phyloP scores from a whole-genome alignment of 1,284 basidiomycete species.

The Ustilago xerochloae region DNA sequence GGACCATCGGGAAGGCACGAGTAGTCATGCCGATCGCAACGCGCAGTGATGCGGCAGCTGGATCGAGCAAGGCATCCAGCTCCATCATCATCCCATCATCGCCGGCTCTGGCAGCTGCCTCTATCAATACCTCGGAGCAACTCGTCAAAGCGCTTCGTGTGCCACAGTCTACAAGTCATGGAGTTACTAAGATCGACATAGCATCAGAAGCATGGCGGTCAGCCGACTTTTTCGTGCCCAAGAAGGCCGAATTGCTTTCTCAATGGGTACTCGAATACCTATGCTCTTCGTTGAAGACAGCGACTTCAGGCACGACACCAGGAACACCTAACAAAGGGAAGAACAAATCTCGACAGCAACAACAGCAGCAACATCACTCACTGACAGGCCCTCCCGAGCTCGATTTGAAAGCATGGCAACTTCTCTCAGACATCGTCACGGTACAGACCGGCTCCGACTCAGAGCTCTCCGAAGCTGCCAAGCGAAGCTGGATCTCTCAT shows the following conservation, averaged over 20 bases:
- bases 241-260: constrained; percentile 53
- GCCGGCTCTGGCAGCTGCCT: constrained; percentile 30
- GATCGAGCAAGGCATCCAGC: background rate
- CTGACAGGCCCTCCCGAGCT: constrained; percentile 12
- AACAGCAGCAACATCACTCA: background rate
- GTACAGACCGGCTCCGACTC: constrained; percentile 14
- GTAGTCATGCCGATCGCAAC: constrained; percentile 8
- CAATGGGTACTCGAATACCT: constrained; percentile 50
- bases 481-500: constrained; percentile 41
- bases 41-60: constrained; percentile 1
- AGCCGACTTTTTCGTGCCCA: constrained; percentile 37
- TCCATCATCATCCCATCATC: background rate
- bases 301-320: constrained; percentile 5
- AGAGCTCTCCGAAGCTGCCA: constrained; percentile 30
- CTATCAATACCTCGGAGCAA: constrained; percentile 57
- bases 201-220: constrained; percentile 40
- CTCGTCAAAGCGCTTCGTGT: constrained; percentile 56
- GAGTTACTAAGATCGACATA: constrained; percentile 36
- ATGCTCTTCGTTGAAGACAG: constrained; percentile 20
- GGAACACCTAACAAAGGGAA: constrained; percentile 27
- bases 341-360: constrained; percentile 33
- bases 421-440: constrained; percentile 29
- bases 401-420: constrained; percentile 42
- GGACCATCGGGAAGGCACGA: no score
- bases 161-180: constrained; percentile 21